Evolutionary conservation across 2,329 filamentous ascomycete species (phyloP).

Genomic region (Lasiodiplodia sp.): DNA sequence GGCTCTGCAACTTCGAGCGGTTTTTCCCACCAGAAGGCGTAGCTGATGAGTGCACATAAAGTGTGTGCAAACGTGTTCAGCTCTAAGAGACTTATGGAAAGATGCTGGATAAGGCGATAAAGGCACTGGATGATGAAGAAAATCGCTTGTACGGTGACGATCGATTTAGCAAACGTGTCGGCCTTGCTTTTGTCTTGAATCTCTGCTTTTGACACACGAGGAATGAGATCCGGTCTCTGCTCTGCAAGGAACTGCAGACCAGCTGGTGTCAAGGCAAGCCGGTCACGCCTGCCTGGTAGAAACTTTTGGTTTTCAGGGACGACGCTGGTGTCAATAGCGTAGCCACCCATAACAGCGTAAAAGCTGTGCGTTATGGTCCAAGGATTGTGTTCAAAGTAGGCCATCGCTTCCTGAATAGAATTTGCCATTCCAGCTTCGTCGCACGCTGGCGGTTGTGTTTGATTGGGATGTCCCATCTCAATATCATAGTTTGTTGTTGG

Average conservation of each 20-base stretch:
- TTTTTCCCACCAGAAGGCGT: background rate
- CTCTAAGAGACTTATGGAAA: conserved; percentile 54
- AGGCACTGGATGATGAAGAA: conserved; percentile 45
- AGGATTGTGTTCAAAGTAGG: too few relatives aligned
- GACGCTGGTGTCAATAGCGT: background rate
- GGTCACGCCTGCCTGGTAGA: background rate
- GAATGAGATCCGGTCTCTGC: background rate
- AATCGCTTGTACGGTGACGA: conserved; percentile 40
- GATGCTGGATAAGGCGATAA: conserved; percentile 34
- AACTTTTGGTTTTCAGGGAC: background rate
- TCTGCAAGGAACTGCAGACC: background rate
- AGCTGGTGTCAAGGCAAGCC: background rate
- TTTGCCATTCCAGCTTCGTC: too few relatives aligned
- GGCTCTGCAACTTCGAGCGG: background rate
- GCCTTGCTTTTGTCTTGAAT: conserved; percentile 39
- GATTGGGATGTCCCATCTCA: too few relatives aligned
- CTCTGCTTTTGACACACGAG: conserved; percentile 14
- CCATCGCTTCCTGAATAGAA: too few relatives aligned
- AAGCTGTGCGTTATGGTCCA: background rate
- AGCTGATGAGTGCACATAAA: background rate
- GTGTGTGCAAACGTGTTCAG: background rate
- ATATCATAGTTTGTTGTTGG: too few relatives aligned
- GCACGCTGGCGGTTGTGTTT: too few relatives aligned
- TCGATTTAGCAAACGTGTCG: conserved; percentile 39
- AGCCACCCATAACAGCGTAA: background rate